phyloP scores from a whole-genome alignment of 805 yeast genomes.

The Grigorovia transvaalensis region DNA sequence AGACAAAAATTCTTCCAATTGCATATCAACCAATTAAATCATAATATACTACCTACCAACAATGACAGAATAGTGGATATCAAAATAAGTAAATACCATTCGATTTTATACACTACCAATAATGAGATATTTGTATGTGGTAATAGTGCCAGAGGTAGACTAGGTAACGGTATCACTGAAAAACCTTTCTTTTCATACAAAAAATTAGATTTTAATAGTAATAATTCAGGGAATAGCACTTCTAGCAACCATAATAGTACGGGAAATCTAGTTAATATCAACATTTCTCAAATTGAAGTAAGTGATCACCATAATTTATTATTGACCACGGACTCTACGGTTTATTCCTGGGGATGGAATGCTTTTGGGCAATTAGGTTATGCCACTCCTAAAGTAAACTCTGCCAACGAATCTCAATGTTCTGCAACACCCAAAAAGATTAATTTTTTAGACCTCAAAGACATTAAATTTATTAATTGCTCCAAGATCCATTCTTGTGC shows the following conservation, averaged over 20 bases:
- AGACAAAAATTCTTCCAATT: constrained; percentile 35
- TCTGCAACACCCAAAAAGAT: constrained; percentile 21
- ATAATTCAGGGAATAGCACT: neutral
- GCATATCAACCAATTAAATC: constrained; percentile 24
- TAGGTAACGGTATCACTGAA: constrained; percentile 44
- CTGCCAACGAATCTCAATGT: constrained; percentile 15
- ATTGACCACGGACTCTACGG: constrained; percentile 31
- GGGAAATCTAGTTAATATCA: constrained; percentile 24
- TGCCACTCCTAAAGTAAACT: constrained; percentile 22
- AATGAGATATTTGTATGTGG: constrained; percentile 55
- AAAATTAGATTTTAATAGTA: constrained; percentile 26
- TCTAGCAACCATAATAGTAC: neutral
- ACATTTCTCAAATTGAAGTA: constrained; percentile 33
- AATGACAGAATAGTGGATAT: neutral
- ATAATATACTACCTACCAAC: constrained; percentile 3
- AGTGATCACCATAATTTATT: constrained; percentile 64
- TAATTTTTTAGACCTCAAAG: constrained; percentile 11
- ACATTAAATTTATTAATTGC: constrained; percentile 40
- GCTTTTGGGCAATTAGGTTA: constrained; percentile 58
- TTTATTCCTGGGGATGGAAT: constrained; percentile 76
- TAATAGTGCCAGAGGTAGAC: constrained; percentile 56
- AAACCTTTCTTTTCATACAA: constrained; percentile 36
- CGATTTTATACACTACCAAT: constrained; percentile 45
- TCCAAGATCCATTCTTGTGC: constrained; percentile 59
- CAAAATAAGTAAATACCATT: constrained; percentile 59